Evolutionary conservation across 2,329 filamentous ascomycete genomes (phyloP), one percentile per base, ranked within the genome.

Genomic region (Aphanocladium album): DNA sequence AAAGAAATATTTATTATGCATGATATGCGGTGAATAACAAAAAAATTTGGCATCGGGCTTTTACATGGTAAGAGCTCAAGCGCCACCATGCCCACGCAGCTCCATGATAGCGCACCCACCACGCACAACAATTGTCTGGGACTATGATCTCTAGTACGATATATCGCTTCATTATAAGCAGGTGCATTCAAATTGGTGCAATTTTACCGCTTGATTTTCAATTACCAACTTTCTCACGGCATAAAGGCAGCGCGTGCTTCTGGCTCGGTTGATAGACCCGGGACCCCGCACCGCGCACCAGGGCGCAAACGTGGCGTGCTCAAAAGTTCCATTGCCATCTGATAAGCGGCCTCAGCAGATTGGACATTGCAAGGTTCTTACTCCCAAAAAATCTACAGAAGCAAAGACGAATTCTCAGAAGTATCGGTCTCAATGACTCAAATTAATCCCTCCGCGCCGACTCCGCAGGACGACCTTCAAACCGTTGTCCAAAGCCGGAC

Each of bases 401-500:
- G 6, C 49, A 21, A n/a, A 5, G 35, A 4, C 3, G 4, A 30
- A 21, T n/a, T n/a, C n/a, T n/a, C n/a, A n/a, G n/a, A n/a, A n/a
- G n/a, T n/a, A n/a, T n/a, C n/a, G n/a, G n/a, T 27, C 17, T 8
- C n/a, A 30, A 58, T 51, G 47, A 51, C 56, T 11, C 47, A 51
- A n/a, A 33, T 58, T 4, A 52, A 58, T 30, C 35, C 68, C 25
- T 37, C 59, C 17, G 46, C 46, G 3, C 63, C 64, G 5, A 27
- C 58, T 5, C 69, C 69, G 14, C 67, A 71, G 52, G 63, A 63
- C 16, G 69, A 71, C 54, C 59, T 71, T 7, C 66, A 71, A 51
- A 69, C 67, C 4, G 69, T 71, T 2, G 70, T 71, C 17, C 66
- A 70, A 46, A 60, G 52, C 19, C 68, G 70, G 17, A 70, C 65